Evolutionary conservation across 768 basidiomycete genomes (phyloP).

Genomic region (Crepidotus variabilis): DNA sequence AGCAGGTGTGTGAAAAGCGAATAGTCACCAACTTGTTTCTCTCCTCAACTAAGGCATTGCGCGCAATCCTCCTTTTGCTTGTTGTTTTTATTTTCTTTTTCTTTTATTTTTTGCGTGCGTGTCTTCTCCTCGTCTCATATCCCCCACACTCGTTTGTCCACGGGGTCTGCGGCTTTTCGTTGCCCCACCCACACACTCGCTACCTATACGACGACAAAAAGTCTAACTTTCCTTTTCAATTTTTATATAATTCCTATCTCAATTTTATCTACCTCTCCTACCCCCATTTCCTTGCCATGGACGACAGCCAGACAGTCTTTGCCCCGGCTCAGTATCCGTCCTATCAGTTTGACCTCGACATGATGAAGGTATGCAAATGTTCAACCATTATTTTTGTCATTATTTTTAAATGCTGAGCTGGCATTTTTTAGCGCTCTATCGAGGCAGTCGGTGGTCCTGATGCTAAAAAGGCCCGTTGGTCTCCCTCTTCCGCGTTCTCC

Average conservation of each 20-base stretch:
- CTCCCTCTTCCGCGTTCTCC: slow-evolving; percentile 54
- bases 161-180: slow-evolving; percentile 10
- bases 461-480: slow-evolving; percentile 90
- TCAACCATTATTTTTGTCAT: slow-evolving; percentile 1
- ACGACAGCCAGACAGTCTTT: slow-evolving; percentile 72
- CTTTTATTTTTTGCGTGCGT: slow-evolving; percentile 36
- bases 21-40: neutral
- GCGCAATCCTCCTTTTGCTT: neutral
- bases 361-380: slow-evolving; percentile 72
- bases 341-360: slow-evolving; percentile 82
- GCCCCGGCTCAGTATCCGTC: slow-evolving; percentile 57
- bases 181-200: slow-evolving; percentile 42
- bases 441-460: slow-evolving; percentile 79
- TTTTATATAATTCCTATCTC: slow-evolving; percentile 45
- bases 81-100: slow-evolving; percentile 16
- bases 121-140: slow-evolving; percentile 33
- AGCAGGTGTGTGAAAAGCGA: neutral
- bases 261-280: slow-evolving; percentile 41
- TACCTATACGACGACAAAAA: slow-evolving; percentile 50
- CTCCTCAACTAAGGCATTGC: neutral
- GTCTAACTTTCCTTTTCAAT: slow-evolving; percentile 44
- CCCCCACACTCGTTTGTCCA: slow-evolving; percentile 42
- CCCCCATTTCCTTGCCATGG: slow-evolving; percentile 45
- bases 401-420: slow-evolving; percentile 6
- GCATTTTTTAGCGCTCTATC: slow-evolving; percentile 60